A percentile compares a stretch with the other conserved stretches of the same genome.
phyloP scores from a whole-genome alignment of 2,329 filamentous ascomycete species.

The Septoria linicola region DNA sequence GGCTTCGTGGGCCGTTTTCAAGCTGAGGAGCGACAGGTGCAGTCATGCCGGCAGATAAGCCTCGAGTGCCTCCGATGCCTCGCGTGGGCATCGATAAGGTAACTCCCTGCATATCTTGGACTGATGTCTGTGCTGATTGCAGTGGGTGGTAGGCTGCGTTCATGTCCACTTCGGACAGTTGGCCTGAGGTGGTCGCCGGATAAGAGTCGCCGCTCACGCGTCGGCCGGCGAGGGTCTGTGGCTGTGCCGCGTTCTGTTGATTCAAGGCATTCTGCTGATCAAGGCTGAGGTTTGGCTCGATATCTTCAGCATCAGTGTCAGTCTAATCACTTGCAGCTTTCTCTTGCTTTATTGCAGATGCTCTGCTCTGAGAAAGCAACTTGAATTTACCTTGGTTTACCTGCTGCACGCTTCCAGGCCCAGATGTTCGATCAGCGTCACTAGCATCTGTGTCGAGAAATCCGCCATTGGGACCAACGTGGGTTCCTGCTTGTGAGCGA shows the following conservation, averaged over 20 bases:
- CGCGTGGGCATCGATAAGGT: no score
- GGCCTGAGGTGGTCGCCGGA: constrained; percentile 22
- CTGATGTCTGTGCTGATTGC: background rate
- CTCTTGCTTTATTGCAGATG: background rate
- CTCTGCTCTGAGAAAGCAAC: background rate
- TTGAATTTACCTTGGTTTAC: background rate
- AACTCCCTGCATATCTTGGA: background rate
- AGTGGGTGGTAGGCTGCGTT: background rate
- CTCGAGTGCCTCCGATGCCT: no score
- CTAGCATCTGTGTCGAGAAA: constrained; percentile 19
- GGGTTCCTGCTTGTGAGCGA: background rate
- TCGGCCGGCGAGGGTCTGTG: background rate
- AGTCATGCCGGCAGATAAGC: no score
- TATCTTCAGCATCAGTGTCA: background rate
- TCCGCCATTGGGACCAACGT: background rate
- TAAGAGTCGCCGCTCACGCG: constrained; percentile 20
- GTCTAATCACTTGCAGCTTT: background rate
- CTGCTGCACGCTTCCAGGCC: background rate
- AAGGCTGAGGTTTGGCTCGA: no score
- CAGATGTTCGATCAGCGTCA: constrained; percentile 13
- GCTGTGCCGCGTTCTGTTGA: background rate
- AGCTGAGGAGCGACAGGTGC: no score
- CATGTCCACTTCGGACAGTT: constrained; percentile 14
- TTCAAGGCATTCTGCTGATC: no score
- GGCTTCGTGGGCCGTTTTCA: background rate